A percentile compares a stretch with the other conserved stretches of the same genome.
Evolutionary conservation across 257 asterid species (phyloP).

Genomic region (Solanum corneliomulleri): DNA sequence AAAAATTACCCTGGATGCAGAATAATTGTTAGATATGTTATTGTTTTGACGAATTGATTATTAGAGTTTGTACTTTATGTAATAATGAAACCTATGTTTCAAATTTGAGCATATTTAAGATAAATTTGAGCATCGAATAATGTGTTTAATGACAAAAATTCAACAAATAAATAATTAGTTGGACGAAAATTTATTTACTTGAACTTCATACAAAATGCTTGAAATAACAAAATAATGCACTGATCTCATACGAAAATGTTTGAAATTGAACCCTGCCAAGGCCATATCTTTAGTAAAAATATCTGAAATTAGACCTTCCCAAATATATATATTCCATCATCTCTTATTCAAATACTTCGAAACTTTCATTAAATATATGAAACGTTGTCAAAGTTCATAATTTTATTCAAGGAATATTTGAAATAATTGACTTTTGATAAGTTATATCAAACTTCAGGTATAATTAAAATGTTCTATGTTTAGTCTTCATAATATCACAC

Average conservation of each 20-base stretch:
- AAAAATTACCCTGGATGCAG: not conserved
- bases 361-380: not conserved
- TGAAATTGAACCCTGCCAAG: not conserved
- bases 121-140: not conserved
- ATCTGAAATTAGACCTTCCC: not conserved
- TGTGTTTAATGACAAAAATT: too few species aligned
- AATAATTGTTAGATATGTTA: too few species aligned
- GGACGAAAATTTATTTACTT: not conserved
- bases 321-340: not conserved
- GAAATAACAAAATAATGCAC: not conserved
- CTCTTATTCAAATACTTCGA: not conserved
- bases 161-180: not conserved
- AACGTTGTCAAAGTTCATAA: not conserved
- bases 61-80: not conserved
- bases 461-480: not conserved
- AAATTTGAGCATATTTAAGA: not conserved
- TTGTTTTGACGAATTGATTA: too few species aligned
- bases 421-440: too few species aligned
- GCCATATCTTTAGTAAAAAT: not conserved
- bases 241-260: not conserved
- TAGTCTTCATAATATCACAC: too few species aligned
- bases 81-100: not conserved
- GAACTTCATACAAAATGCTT: not conserved
- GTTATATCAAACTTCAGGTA: not conserved
- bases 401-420: not conserved